These are phyloP conservation scores for Tricholoma terreum DNA, from an alignment of 768 basidiomycete species.

Conservation along the genomic window DNA sequence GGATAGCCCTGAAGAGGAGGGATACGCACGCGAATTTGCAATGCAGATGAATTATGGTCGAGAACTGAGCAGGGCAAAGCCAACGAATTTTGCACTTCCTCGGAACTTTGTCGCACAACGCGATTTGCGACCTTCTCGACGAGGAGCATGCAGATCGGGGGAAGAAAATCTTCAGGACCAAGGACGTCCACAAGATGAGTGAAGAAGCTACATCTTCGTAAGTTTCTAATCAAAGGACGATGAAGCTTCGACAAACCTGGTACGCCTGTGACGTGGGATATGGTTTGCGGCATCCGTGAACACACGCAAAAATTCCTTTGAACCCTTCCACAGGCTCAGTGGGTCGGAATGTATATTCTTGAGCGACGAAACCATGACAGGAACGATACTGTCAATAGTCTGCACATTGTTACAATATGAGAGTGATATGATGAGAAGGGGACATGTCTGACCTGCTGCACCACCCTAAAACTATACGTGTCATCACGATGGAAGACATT, in stretches of 20 bases:
- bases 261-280: constrained; percentile 89
- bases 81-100: constrained; percentile 59
- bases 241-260: constrained; percentile 54
- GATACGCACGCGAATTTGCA: constrained; percentile 52
- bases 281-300: constrained; percentile 93
- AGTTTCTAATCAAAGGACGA: background rate
- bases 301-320: constrained; percentile 80
- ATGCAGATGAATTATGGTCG: constrained; percentile 45
- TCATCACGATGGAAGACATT: constrained; percentile 97
- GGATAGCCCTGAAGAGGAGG: background rate
- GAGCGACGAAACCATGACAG: constrained; percentile 84
- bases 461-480: constrained; percentile 90
- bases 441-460: constrained; percentile 68
- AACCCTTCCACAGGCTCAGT: constrained; percentile 62
- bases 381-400: constrained; percentile 93
- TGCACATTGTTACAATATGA: constrained; percentile 26
- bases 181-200: constrained; percentile 81
- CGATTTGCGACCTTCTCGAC: constrained; percentile 75
- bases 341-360: constrained; percentile 51
- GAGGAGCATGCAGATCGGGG: constrained; percentile 80
- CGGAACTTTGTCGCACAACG: constrained; percentile 56
- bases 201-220: constrained; percentile 66
- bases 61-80: constrained; percentile 65
- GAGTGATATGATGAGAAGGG: background rate
- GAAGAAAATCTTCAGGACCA: constrained; percentile 75